Conservation (phyloP, 495 filamentous ascomycete genomes). For the Daldinia bambusicola region DNA sequence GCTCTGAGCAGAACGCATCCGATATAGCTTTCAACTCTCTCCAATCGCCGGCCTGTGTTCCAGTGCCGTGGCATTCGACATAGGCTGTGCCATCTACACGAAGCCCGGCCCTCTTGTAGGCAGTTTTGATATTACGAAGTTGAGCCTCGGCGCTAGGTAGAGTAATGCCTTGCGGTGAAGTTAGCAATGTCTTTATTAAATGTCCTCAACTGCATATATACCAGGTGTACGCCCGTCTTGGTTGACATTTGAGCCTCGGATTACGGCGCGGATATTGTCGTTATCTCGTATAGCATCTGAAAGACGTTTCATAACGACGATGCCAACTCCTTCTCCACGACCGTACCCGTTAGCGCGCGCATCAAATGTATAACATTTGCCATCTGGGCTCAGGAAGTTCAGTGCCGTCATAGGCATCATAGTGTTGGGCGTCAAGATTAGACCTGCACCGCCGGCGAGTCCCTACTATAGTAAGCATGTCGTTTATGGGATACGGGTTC, state of each 20-base stretch:
- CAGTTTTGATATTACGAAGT: conserved; percentile 60
- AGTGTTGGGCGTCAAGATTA: conserved; percentile 47
- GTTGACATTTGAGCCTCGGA: conserved; percentile 68
- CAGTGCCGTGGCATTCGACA: conserved; percentile 60
- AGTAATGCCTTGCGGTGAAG: conserved; percentile 44
- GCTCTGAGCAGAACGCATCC: conserved; percentile 52
- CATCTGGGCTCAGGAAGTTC: conserved; percentile 50
- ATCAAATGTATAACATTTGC: conserved; percentile 58
- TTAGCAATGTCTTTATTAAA: conserved; percentile 13
- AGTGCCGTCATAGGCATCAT: conserved; percentile 44
- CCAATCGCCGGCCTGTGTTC: conserved; percentile 66
- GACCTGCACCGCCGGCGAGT: conserved; percentile 46
- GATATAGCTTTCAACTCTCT: conserved; percentile 62
- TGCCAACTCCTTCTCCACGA: conserved; percentile 67
- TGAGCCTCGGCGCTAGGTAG: conserved; percentile 54
- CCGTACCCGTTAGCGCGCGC: conserved; percentile 70
- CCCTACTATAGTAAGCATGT: conserved; percentile 34
- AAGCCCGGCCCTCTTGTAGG: conserved; percentile 56
- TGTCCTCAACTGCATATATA: background rate
- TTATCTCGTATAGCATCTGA: conserved; percentile 61
- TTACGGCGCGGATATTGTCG: conserved; percentile 67
- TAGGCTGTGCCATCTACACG: conserved; percentile 55
- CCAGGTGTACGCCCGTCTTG: conserved; percentile 62
- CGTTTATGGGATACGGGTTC: background rate
- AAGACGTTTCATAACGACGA: conserved; percentile 65